A percentile compares a stretch with the other conserved stretches of the same genome.
Evolutionary conservation across 129 eudicot genomes (phyloP).

Genomic region (Gnaphalium uliginosum): DNA sequence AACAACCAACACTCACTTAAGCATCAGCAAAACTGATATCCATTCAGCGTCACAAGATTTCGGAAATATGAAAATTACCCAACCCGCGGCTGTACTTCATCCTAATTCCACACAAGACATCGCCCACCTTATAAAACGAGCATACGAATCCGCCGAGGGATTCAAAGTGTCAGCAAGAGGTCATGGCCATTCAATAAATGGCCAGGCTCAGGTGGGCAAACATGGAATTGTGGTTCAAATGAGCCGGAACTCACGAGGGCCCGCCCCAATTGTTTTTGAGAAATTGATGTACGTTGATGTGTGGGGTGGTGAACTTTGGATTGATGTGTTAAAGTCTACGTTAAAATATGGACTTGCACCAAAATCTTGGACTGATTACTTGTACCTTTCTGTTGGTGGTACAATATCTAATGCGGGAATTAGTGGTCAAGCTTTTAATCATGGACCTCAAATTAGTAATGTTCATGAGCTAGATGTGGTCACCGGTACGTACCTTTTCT

Average conservation of each 20-base stretch:
- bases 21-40: conserved; percentile 33
- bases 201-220: conserved; percentile 52
- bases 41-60: conserved; percentile 65
- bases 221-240: conserved; percentile 74
- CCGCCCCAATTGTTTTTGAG: conserved; percentile 39
- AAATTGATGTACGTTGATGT: conserved; percentile 50
- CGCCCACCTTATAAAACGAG: conserved; percentile 42
- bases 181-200: conserved; percentile 92
- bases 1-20: conserved; percentile 25
- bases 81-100: conserved; percentile 62
- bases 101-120: conserved; percentile 67
- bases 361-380: conserved; percentile 56
- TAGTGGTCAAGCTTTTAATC: conserved; percentile 51
- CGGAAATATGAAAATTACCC: conserved; percentile 40
- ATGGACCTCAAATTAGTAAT: conserved; percentile 57
- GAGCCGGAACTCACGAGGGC: conserved; percentile 38
- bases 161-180: conserved; percentile 81
- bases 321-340: conserved; percentile 43
- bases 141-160: conserved; percentile 53
- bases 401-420: conserved; percentile 62
- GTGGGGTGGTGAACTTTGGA: conserved; percentile 57
- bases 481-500: conserved; percentile 30
- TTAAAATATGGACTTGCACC: conserved; percentile 53
- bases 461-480: conserved; percentile 47
- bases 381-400: conserved; percentile 55